These are phyloP conservation scores for Uronychia setigera DNA, from an alignment of 73 alveolate species.

Conservation along the genomic window DNA sequence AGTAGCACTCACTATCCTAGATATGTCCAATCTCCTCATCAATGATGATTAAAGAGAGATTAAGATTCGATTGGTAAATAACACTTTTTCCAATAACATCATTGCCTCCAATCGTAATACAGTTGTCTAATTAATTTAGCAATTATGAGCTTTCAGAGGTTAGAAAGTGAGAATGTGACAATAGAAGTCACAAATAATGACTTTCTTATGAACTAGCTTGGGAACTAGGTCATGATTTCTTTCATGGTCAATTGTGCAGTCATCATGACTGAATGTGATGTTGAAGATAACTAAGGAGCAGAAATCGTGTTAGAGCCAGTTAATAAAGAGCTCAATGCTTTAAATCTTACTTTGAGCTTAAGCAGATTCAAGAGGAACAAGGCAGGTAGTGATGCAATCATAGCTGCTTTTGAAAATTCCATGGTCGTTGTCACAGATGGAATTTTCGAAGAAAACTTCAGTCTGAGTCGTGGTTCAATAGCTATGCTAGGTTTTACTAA, in stretches of 20 bases:
- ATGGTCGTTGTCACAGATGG: background rate
- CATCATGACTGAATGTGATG: background rate
- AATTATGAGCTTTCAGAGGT: no score
- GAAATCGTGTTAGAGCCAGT: background rate
- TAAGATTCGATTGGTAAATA: no score
- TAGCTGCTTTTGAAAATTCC: background rate
- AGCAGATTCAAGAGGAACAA: background rate
- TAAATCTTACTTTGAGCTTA: background rate
- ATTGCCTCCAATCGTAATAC: no score
- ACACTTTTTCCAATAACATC: no score
- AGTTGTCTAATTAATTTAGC: no score
- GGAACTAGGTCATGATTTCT: background rate
- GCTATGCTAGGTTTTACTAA: background rate
- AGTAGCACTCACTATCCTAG: no score
- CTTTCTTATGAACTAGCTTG: background rate
- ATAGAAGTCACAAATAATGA: no score
- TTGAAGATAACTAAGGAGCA: background rate
- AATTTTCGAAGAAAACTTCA: background rate
- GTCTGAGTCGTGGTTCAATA: background rate
- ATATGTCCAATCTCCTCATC: no score
- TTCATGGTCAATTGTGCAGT: background rate
- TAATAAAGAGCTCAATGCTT: background rate
- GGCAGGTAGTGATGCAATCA: background rate
- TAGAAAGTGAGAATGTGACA: no score
- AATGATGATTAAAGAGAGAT: no score